A percentile compares a stretch with the other conserved stretches of the same genome.
These are phyloP conservation scores for Leccinum uliginosum DNA, from an alignment of 768 basidiomycete genomes.

Conservation along the genomic window DNA sequence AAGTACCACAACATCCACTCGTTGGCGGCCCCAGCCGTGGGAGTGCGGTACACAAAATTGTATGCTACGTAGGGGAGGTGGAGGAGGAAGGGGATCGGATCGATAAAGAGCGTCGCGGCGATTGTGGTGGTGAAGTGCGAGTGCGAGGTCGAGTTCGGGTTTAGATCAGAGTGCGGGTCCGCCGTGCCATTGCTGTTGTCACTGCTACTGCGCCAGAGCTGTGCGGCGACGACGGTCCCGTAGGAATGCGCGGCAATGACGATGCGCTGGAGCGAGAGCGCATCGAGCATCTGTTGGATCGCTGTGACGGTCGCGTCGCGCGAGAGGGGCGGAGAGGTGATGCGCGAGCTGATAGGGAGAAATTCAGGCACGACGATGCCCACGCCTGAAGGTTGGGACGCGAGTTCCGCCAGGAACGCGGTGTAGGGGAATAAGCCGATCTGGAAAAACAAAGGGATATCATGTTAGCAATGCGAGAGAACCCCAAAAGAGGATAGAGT, in stretches of 20 bases:
- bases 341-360: constrained; percentile 57
- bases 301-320: constrained; percentile 39
- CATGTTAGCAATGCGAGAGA: background rate
- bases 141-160: background rate
- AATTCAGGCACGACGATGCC: constrained; percentile 60
- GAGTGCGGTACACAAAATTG: constrained; percentile 60
- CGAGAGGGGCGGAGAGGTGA: constrained; percentile 48
- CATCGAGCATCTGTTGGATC: constrained; percentile 41
- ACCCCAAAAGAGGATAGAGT: background rate
- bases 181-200: background rate
- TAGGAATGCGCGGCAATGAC: constrained; percentile 58
- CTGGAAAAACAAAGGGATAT: constrained; percentile 27
- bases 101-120: constrained; percentile 47
- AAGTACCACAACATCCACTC: constrained; percentile 72
- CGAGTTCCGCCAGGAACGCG: constrained; percentile 46
- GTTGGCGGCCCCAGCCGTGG: constrained; percentile 38
- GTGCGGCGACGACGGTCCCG: constrained; percentile 54
- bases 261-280: constrained; percentile 35
- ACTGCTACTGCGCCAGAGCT: constrained; percentile 42
- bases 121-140: constrained; percentile 31
- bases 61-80: constrained; percentile 59
- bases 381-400: constrained; percentile 41
- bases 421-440: constrained; percentile 60
- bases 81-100: constrained; percentile 63
- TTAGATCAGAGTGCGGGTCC: background rate